These are phyloP conservation scores for Telopea speciosissima DNA, from an alignment of 177 flowering plant genomes.

Conservation along the genomic window DNA sequence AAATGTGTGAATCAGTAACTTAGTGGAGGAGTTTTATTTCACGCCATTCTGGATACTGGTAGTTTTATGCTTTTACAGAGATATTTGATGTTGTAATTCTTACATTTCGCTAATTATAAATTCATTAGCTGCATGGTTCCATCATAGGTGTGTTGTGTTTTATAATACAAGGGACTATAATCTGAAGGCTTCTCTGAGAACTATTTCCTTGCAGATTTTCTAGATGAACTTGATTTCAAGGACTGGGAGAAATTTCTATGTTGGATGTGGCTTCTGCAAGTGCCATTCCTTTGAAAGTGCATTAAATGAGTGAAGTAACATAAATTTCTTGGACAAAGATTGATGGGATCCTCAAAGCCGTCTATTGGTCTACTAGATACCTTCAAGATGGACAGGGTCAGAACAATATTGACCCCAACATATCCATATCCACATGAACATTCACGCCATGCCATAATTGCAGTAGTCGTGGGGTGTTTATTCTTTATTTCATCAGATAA, in stretches of 20 bases:
- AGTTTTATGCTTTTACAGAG: neutral
- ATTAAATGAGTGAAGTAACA: constrained; percentile 8
- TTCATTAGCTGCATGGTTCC: neutral
- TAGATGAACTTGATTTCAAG: constrained; percentile 15
- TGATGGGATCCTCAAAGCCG: constrained; percentile 39
- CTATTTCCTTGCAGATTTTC: neutral
- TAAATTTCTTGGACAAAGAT: constrained; percentile 2
- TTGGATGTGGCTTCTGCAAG: constrained; percentile 13
- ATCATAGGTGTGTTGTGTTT: neutral
- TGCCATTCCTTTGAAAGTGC: constrained; percentile 9
- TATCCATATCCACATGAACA: constrained; percentile 98
- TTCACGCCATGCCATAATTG: constrained; percentile 89
- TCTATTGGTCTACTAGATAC: constrained; percentile 53
- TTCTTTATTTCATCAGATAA: constrained; percentile 96
- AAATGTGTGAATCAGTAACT: neutral
- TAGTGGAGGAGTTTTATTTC: neutral
- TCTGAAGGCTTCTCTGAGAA: neutral
- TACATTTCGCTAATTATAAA: neutral
- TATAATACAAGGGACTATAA: neutral
- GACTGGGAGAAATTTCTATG: constrained; percentile 12
- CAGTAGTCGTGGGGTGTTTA: constrained; percentile 83
- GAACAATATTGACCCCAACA: constrained; percentile 69
- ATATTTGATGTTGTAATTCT: neutral
- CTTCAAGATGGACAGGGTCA: constrained; percentile 79
- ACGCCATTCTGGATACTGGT: neutral